phyloP scores from a whole-genome alignment of 768 basidiomycete species.

The Sistotremastrum niveocremeum region DNA sequence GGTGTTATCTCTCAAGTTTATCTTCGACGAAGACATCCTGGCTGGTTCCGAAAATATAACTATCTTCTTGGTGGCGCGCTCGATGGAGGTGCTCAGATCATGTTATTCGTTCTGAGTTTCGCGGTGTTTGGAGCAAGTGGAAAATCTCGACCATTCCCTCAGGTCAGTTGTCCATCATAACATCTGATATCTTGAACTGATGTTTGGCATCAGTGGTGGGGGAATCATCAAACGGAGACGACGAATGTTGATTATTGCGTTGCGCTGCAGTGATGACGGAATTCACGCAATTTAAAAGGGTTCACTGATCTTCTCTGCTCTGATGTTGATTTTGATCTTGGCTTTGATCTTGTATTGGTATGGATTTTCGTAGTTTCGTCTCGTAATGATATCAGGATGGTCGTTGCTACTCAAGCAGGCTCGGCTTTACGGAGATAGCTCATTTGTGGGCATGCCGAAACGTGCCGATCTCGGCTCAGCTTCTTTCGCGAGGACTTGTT shows the following conservation, averaged over 20 bases:
- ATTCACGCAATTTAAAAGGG: not conserved
- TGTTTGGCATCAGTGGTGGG: conserved; percentile 26
- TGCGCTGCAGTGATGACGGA: conserved; percentile 23
- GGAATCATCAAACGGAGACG: conserved; percentile 27
- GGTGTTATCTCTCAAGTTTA: conserved; percentile 46
- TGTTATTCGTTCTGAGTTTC: conserved; percentile 51
- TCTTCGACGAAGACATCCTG: conserved; percentile 41
- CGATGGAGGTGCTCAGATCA: conserved; percentile 52
- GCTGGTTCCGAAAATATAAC: conserved; percentile 41
- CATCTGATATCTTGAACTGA: not conserved
- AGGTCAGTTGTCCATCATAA: not conserved
- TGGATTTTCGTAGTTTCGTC: too few relatives aligned
- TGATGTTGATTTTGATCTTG: too few relatives aligned
- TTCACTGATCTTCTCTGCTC: not conserved
- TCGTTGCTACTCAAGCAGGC: too few relatives aligned
- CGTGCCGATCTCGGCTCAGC: too few relatives aligned
- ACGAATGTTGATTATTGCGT: conserved; percentile 48
- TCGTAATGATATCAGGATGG: too few relatives aligned
- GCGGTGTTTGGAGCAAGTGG: conserved; percentile 52
- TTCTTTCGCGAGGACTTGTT: too few relatives aligned
- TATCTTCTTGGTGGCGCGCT: conserved; percentile 44
- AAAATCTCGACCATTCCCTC: conserved; percentile 33
- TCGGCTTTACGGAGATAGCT: too few relatives aligned
- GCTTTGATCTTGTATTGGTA: too few relatives aligned
- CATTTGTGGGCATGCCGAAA: too few relatives aligned